A percentile compares a stretch with the other conserved stretches of the same genome.
Evolutionary conservation across 1,139 yeast genomes (phyloP).

Genomic region (Protomyces lactucae-debilis): DNA sequence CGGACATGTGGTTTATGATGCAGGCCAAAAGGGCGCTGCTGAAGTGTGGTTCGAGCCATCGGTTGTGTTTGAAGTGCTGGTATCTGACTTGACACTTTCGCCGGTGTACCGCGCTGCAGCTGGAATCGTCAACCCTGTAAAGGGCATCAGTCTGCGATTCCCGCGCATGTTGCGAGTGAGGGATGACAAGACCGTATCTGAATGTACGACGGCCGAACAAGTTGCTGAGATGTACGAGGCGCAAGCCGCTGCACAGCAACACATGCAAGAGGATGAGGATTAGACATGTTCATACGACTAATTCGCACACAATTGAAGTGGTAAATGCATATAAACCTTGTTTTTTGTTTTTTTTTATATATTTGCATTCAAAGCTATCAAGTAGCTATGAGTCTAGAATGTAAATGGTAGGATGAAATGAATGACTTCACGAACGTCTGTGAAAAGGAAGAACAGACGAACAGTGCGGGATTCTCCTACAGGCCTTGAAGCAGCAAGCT

Average conservation of each 20-base stretch:
- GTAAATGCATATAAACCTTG: too few species aligned
- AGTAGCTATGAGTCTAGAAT: too few species aligned
- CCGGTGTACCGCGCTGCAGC: slow-evolving; percentile 82
- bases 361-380: too few species aligned
- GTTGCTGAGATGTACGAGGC: slow-evolving; percentile 68
- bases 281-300: background rate
- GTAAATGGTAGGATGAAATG: too few species aligned
- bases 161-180: slow-evolving; percentile 83
- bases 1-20: slow-evolving; percentile 53
- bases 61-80: slow-evolving; percentile 77
- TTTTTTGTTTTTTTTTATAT: too few species aligned
- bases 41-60: slow-evolving; percentile 85
- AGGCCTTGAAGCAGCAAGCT: too few species aligned
- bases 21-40: slow-evolving; percentile 55
- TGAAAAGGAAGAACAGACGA: too few species aligned
- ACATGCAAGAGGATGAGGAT: background rate
- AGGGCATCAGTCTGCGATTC: slow-evolving; percentile 84
- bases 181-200: slow-evolving; percentile 83
- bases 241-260: slow-evolving; percentile 14
- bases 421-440: too few species aligned
- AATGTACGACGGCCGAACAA: slow-evolving; percentile 84
- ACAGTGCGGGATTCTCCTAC: too few species aligned
- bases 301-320: too few species aligned
- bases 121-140: slow-evolving; percentile 44
- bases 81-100: slow-evolving; percentile 88